Conservation (phyloP, 768 basidiomycete species). For the Boletus tylopilopsis region DNA sequence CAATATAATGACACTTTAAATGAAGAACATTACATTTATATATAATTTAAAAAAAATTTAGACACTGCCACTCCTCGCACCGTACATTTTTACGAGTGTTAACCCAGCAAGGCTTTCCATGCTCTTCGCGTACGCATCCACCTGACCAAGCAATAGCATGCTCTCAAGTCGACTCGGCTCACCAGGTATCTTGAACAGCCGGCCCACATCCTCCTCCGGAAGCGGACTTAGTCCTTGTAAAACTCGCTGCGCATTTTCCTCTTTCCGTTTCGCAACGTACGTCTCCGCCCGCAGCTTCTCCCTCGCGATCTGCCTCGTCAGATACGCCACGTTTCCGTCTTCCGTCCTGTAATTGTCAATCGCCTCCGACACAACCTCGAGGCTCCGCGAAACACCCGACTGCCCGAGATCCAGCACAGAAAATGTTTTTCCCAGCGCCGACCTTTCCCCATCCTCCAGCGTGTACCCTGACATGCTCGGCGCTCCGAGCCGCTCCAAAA, state of each 20-base stretch:
- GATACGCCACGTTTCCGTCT: conserved; percentile 88
- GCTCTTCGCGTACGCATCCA: conserved; percentile 81
- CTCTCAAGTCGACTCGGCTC: conserved; percentile 89
- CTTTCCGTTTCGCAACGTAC: conserved; percentile 79
- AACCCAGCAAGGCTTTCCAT: conserved; percentile 59
- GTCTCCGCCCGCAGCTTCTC: conserved; percentile 78
- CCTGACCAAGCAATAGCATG: conserved; percentile 79
- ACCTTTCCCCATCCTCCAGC: conserved; percentile 36
- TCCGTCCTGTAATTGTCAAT: conserved; percentile 86
- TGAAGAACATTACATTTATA: background rate
- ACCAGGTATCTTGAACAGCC: conserved; percentile 82
- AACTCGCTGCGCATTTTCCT: conserved; percentile 77
- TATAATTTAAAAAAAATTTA: too few species aligned
- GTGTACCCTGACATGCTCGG: conserved; percentile 35
- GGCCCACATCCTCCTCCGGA: conserved; percentile 80
- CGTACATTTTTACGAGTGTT: conserved; percentile 84
- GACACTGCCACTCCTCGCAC: conserved; percentile 35
- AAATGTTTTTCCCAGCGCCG: conserved; percentile 58
- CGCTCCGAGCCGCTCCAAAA: conserved; percentile 62
- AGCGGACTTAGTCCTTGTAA: conserved; percentile 82
- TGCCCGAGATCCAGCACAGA: conserved; percentile 68
- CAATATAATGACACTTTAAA: background rate
- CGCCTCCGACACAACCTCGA: conserved; percentile 83
- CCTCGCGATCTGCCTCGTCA: conserved; percentile 81
- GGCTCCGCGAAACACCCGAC: conserved; percentile 63